Evolutionary conservation across 1,284 basidiomycete genomes (phyloP), one percentile per base, ranked within the genome.

Genomic region (Cystobasidium slooffiae): DNA sequence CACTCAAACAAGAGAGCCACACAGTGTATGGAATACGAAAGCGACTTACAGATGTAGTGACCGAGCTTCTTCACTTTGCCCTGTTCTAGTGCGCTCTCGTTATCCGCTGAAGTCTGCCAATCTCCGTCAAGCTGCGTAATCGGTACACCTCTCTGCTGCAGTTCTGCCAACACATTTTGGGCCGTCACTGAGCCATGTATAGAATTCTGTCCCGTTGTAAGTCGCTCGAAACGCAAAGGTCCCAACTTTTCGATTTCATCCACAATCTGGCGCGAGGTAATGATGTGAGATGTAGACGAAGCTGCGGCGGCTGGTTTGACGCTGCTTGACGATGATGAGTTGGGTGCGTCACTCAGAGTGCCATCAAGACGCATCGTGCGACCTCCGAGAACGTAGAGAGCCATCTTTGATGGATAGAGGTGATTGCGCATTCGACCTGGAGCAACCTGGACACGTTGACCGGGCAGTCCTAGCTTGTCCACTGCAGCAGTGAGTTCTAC

Each of bases 371-470:
- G 46, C 52, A 73, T 39, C 12, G 70, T 51, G 16, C 63, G 56
- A 3, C 70, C 70, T 24, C 37, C 39, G 7, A 66, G 20, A 4
- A 73, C 70, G 49, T 73, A 73, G n/a, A 73, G 70, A 49, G 70
- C 70, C n/a, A 65, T 39, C n/a, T 62, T 55, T 53, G 62, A 64
- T 3, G 70, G 70, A 41, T 73, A 73, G 39, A 73, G 70, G 39
- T 73, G 62, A 43, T 73, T 73, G 8, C 70, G 61, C 70, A 73
- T 73, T 7, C 52, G 37, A 37, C 70, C 70, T 49, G 70, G 70
- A 46, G 62, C 63, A 20, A 73, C 70, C 22, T 55, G 51, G n/a
- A 73, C 70, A 41, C 70, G 70, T n/a, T 59, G n/a, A 37, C 62
- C 62, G 20, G 52, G 22, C 16, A 22, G 0, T 12, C 70, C 70